Evolutionary conservation across 768 basidiomycete species (phyloP).

Genomic region (Lentinula lateritia): DNA sequence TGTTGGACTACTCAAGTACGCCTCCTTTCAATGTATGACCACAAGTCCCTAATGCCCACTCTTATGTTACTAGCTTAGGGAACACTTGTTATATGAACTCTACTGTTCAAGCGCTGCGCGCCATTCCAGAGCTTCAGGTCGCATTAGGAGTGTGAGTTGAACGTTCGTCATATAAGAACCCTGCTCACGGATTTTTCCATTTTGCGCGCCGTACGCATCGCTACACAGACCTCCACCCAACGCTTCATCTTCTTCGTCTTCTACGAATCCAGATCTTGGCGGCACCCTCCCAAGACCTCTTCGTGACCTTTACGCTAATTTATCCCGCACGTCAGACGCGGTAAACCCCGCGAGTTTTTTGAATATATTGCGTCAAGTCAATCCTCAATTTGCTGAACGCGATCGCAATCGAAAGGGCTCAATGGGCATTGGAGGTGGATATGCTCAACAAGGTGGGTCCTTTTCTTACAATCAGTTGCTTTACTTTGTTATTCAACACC

Average conservation of each 20-base stretch:
- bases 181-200: not conserved
- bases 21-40: not conserved
- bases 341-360: slow-evolving; percentile 71
- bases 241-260: slow-evolving; percentile 21
- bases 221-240: not conserved
- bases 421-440: slow-evolving; percentile 34
- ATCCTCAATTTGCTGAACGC: slow-evolving; percentile 87
- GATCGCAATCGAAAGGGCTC: slow-evolving; percentile 37
- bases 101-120: slow-evolving; percentile 87
- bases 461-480: slow-evolving; percentile 19
- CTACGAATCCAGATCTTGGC: slow-evolving; percentile 29
- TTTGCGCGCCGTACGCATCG: not conserved
- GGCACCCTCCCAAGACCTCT: slow-evolving; percentile 39
- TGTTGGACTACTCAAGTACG: slow-evolving; percentile 75
- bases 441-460: slow-evolving; percentile 63
- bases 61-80: slow-evolving; percentile 47
- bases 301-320: slow-evolving; percentile 63
- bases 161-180: not conserved
- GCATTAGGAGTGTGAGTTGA: slow-evolving; percentile 57
- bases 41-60: not conserved
- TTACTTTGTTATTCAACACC: not conserved
- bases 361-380: slow-evolving; percentile 60
- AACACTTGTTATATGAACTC: slow-evolving; percentile 99
- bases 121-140: slow-evolving; percentile 82
- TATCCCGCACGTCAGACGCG: slow-evolving; percentile 72